Percentiles rank a stretch among this genome's conserved stretches.
Conservation (phyloP, 306 rosid genomes). For the Argentina anserina region DNA sequence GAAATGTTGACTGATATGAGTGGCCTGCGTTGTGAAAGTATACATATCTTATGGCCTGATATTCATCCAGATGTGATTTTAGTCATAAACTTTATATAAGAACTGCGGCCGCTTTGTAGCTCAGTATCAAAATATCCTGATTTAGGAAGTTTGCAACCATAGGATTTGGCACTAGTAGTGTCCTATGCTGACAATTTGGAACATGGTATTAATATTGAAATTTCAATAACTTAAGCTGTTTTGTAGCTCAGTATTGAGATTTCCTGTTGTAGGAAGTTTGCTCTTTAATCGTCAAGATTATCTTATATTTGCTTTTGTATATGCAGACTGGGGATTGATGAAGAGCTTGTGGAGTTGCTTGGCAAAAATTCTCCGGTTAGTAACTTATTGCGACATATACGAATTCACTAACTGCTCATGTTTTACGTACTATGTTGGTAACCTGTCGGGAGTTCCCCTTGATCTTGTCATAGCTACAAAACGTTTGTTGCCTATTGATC, state of each 20-base stretch:
- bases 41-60: background rate
- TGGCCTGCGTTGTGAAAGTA: background rate
- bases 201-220: too few species aligned
- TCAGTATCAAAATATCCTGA: background rate
- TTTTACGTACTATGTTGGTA: background rate
- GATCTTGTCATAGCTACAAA: background rate
- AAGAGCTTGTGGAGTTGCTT: slow-evolving; percentile 86
- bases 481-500: background rate
- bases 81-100: background rate
- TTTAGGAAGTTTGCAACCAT: background rate
- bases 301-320: slow-evolving; percentile 28
- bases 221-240: too few species aligned
- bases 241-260: background rate
- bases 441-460: background rate
- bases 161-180: too few species aligned
- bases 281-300: background rate
- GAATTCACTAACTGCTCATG: background rate
- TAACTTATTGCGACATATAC: slow-evolving; percentile 3
- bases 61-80: background rate
- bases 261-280: background rate
- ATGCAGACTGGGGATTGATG: slow-evolving; percentile 85
- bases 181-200: too few species aligned
- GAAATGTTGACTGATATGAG: background rate
- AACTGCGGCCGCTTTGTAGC: background rate
- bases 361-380: slow-evolving; percentile 85